Evolutionary conservation across 257 asterid species (phyloP).

Genomic region (Solanum neorickii): DNA sequence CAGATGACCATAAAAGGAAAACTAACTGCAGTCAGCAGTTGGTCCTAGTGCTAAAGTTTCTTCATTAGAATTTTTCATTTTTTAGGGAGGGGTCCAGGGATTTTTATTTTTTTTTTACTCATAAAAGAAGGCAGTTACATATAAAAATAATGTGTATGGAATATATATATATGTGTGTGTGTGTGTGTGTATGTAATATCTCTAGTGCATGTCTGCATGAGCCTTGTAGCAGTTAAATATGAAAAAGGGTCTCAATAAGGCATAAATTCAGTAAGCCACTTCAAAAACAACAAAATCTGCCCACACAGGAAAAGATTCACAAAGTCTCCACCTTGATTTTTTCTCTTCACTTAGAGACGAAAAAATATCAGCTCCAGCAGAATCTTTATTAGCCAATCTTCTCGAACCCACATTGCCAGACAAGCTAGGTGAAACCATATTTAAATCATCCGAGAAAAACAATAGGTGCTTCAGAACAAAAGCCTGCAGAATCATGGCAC

Average conservation of each 20-base stretch:
- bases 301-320: background rate
- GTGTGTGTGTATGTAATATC: background rate
- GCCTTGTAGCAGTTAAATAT: background rate
- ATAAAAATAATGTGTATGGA: background rate
- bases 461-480: slow-evolving; percentile 83
- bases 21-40: background rate
- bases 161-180: background rate
- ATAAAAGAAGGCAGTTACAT: background rate
- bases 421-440: slow-evolving; percentile 19
- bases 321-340: slow-evolving; percentile 20
- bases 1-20: background rate
- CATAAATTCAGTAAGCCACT: background rate
- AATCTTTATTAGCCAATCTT: slow-evolving; percentile 31
- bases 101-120: background rate
- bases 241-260: background rate
- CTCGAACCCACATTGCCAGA: slow-evolving; percentile 16
- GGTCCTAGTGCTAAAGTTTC: background rate
- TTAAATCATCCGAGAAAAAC: slow-evolving; percentile 46
- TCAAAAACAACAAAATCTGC: background rate
- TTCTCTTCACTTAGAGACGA: slow-evolving; percentile 64
- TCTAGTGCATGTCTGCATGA: background rate
- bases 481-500: slow-evolving; percentile 59
- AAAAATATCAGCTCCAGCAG: slow-evolving; percentile 45
- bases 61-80: background rate
- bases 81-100: background rate